Percentiles rank a stretch among this genome's conserved stretches.
These are phyloP conservation scores for Rhizoclosmatium globosum DNA, from an alignment of 192 early-diverging fungal genomes.

Conservation along the genomic window DNA sequence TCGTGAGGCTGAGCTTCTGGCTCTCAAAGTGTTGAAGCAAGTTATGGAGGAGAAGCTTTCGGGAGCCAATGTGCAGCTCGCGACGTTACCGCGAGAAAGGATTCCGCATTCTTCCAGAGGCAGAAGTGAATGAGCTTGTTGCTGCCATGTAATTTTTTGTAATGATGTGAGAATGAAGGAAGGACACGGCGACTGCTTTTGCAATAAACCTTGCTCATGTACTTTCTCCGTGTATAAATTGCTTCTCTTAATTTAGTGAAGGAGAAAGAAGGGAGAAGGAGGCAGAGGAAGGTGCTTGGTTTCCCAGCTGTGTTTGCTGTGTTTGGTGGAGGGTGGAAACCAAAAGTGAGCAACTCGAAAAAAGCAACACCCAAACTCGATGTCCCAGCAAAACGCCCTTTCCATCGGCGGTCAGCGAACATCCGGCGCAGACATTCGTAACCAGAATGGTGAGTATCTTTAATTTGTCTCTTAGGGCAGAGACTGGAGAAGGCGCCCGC, in stretches of 20 bases:
- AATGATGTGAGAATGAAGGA: neutral
- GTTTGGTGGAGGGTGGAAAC: constrained; percentile 16
- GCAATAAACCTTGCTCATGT: neutral
- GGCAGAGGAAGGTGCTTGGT: neutral
- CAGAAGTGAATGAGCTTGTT: constrained; percentile 70
- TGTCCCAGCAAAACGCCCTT: constrained; percentile 60
- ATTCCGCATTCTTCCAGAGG: constrained; percentile 82
- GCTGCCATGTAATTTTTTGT: constrained; percentile 30
- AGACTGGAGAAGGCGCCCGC: neutral
- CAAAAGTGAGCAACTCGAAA: constrained; percentile 3
- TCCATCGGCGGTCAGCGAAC: constrained; percentile 89
- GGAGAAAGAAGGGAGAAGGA: neutral
- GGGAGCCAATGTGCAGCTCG: constrained; percentile 94
- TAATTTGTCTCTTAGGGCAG: neutral
- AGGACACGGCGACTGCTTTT: neutral
- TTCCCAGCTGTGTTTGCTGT: neutral
- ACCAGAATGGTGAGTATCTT: constrained; percentile 85
- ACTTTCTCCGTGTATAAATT: neutral
- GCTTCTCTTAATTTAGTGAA: constrained; percentile 1
- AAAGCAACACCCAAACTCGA: neutral
- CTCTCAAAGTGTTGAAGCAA: constrained; percentile 96
- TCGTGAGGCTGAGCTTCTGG: constrained; percentile 85
- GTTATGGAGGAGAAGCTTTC: constrained; percentile 99
- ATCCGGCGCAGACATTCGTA: constrained; percentile 89
- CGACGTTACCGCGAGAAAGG: constrained; percentile 82